Evolutionary conservation across 495 filamentous ascomycete species (phyloP), one percentile per base, ranked within the genome.

Genomic region (Penicillium waksmanii): DNA sequence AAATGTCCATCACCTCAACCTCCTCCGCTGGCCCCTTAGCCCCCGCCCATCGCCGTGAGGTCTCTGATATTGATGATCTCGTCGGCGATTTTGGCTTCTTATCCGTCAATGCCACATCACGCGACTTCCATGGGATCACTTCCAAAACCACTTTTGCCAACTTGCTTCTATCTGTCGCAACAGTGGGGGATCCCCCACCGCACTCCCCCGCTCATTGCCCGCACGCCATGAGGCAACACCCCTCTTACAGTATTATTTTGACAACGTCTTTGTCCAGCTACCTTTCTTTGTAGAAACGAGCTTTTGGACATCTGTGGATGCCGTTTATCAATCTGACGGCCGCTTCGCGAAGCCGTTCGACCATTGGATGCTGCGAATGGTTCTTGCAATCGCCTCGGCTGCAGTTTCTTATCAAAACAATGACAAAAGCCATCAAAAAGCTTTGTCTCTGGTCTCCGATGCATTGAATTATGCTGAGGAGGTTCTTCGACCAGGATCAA

Each of bases 41-140:
- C 11, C 58, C 69, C 7, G 71, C 70, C 7, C 77, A 80, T 59
- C 70, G 69, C 25, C 77, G 73, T 48, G 90, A 93, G 68, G 86
- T 88, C 38, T 87, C 86, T 3, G 89, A 93, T 72, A 87, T 93
- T 52, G 89, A 94, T 70, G 83, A 89, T 31, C 76, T 94, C 12
- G 88, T 94, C 34, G 89, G 89, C 3, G 90, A 93, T 66, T 89
- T 94, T 74, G 90, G 90, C 52, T 92, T 86, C 66, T 74, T 94
- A 87, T 89, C 92, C 7, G 87, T 98, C 65, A 96, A 95, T 77
- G 91, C 93, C 27, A 95, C 92, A 3, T 93, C 93, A 5, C 82
- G 92, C 55, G 93, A 96, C 72, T 98, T 96, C 65, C 87, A 93
- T 69, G 90, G 91, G 9, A 93, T 93, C 52, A 87, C 90, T 23